phyloP scores from a whole-genome alignment of 176 grass and related monocot species.

The Zoysia pacifica region DNA sequence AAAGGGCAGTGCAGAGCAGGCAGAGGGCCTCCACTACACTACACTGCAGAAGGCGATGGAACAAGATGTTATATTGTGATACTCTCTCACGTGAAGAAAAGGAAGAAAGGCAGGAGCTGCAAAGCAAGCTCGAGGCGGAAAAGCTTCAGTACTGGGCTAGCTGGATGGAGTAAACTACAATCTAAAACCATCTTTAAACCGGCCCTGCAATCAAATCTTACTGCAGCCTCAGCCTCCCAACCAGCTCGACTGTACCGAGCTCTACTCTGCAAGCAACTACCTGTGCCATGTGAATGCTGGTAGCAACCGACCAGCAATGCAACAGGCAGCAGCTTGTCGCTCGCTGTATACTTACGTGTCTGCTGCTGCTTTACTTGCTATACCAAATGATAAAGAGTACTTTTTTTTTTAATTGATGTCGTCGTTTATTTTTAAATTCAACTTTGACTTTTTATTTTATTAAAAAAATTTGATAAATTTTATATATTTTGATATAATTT shows the following conservation, averaged over 20 bases:
- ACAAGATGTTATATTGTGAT: neutral
- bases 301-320: neutral
- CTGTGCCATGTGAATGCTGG: neutral
- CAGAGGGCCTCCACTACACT: neutral
- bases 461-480: too few relatives aligned
- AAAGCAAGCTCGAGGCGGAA: neutral
- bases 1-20: neutral
- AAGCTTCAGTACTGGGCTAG: neutral
- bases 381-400: neutral
- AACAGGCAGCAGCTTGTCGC: neutral
- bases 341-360: neutral
- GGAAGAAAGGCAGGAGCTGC: neutral
- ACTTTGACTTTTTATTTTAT: too few relatives aligned
- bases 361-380: neutral
- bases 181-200: neutral
- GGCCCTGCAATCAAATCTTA: neutral
- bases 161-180: conserved; percentile 2
- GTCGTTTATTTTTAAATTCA: too few relatives aligned
- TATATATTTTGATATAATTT: too few relatives aligned
- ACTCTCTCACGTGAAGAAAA: neutral
- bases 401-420: too few relatives aligned
- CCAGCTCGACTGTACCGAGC: neutral
- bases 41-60: too few relatives aligned
- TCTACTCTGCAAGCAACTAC: neutral
- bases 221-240: neutral